Conservation (phyloP, 331 rosid genomes). For the Rhamnella rubrinervis region DNA sequence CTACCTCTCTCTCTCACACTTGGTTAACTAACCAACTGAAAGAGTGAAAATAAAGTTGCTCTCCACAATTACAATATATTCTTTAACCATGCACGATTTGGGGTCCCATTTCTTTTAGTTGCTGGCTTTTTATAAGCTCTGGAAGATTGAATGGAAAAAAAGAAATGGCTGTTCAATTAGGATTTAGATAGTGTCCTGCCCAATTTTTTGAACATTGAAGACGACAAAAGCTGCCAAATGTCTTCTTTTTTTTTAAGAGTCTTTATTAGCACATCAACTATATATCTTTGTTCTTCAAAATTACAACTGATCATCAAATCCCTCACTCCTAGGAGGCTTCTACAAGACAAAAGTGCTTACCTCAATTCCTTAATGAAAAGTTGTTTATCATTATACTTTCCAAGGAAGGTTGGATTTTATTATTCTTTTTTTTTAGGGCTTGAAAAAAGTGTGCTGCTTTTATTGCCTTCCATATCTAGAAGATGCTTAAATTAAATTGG, state of each 20-base stretch:
- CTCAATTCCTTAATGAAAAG: conserved; percentile 54
- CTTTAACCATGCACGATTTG: conserved; percentile 24
- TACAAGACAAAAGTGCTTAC: conserved; percentile 62
- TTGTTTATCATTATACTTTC: conserved; percentile 59
- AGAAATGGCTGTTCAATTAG: conserved; percentile 34
- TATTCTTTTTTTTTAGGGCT: conserved; percentile 11
- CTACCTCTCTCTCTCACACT: not conserved
- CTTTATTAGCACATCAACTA: conserved; percentile 50
- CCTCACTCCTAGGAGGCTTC: conserved; percentile 86
- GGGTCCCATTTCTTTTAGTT: conserved; percentile 31
- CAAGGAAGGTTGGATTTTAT: conserved; percentile 35
- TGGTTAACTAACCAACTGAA: not conserved
- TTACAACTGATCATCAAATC: conserved; percentile 36
- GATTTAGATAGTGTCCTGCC: conserved; percentile 39
- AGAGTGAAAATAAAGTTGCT: conserved; percentile 26
- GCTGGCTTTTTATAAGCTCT: conserved; percentile 13
- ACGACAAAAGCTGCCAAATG: conserved; percentile 64
- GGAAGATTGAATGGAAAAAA: conserved; percentile 16
- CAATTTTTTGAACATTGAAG: conserved; percentile 34
- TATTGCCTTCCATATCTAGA: conserved; percentile 48
- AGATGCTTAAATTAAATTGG: conserved; percentile 48
- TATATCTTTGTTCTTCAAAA: conserved; percentile 28
- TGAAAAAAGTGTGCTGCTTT: conserved; percentile 32
- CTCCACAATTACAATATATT: conserved; percentile 26
- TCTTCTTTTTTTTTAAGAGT: conserved; percentile 11